Percentiles rank a stretch among this genome's conserved stretches.
phyloP scores from a whole-genome alignment of 2,329 filamentous ascomycete genomes.

The Metarhizium album region DNA sequence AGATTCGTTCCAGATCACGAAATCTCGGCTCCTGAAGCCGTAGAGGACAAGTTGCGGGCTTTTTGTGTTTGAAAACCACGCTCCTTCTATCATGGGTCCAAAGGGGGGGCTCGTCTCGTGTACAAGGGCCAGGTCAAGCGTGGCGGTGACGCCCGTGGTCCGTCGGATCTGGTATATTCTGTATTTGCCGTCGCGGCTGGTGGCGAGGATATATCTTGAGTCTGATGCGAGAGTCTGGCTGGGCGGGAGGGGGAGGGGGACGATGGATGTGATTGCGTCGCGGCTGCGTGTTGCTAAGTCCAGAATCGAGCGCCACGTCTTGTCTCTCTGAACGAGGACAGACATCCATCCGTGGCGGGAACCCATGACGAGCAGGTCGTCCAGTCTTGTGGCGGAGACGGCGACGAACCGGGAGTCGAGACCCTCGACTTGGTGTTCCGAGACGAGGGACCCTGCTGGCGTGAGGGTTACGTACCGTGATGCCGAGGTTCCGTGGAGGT shows the following conservation, averaged over 20 bases:
- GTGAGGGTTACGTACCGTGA: constrained; percentile 32
- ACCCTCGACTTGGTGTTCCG: constrained; percentile 20
- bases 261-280: constrained; percentile 61
- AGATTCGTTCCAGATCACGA: constrained; percentile 73
- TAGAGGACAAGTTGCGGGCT: constrained; percentile 55
- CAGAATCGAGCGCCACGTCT: constrained; percentile 17
- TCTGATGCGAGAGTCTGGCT: constrained; percentile 8
- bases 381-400: constrained; percentile 33
- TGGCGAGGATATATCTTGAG: constrained; percentile 50
- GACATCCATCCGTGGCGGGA: constrained; percentile 41
- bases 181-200: constrained; percentile 67
- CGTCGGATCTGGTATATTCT: constrained; percentile 45
- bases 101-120: constrained; percentile 63
- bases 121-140: constrained; percentile 37
- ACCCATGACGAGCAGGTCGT: constrained; percentile 38
- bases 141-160: constrained; percentile 10
- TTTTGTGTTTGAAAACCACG: constrained; percentile 40
- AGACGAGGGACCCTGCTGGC: constrained; percentile 17
- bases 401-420: constrained; percentile 40
- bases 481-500: constrained; percentile 33
- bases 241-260: constrained; percentile 33
- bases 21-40: constrained; percentile 71
- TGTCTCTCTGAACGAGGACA: constrained; percentile 16
- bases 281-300: constrained; percentile 30
- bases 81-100: constrained; percentile 65